phyloP scores from a whole-genome alignment of 2,329 filamentous ascomycete species.

The Cladosporium sp. region DNA sequence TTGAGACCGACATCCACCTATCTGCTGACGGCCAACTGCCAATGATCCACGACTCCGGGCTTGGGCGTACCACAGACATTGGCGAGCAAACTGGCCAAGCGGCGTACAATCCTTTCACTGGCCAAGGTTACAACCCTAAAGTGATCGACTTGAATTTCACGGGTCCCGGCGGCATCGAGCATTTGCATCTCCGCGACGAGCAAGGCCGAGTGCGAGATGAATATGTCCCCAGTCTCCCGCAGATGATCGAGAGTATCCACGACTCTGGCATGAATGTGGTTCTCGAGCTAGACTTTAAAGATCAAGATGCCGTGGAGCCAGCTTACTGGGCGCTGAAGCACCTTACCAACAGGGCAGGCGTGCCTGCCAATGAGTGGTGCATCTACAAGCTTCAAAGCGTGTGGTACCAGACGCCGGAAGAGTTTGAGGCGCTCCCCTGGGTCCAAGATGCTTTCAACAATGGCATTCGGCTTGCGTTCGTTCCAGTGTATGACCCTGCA shows the following conservation, averaged over 20 bases:
- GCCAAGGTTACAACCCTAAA: constrained; percentile 14
- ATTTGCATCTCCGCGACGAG: constrained; percentile 16
- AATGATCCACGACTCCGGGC: constrained; percentile 16
- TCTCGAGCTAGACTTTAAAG: constrained; percentile 18
- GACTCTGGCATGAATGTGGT: constrained; percentile 17
- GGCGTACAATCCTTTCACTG: constrained; percentile 17
- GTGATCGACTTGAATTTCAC: constrained; percentile 13
- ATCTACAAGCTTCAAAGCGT: constrained; percentile 17
- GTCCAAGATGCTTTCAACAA: constrained; percentile 16
- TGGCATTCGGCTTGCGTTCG: constrained; percentile 9
- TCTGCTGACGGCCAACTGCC: constrained; percentile 13
- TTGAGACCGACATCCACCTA: constrained; percentile 17
- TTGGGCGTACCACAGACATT: constrained; percentile 16
- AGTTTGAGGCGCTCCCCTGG: constrained; percentile 16
- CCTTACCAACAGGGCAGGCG: constrained; percentile 4
- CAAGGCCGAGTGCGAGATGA: constrained; percentile 16
- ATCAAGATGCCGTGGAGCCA: constrained; percentile 15
- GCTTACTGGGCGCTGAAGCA: constrained; percentile 18
- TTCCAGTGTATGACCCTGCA: constrained; percentile 15
- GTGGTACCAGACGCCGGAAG: constrained; percentile 14
- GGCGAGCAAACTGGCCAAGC: constrained; percentile 13
- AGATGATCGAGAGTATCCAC: constrained; percentile 17
- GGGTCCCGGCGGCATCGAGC: constrained; percentile 10
- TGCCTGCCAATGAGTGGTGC: constrained; percentile 16
- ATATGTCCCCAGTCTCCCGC: constrained; percentile 12